These are phyloP conservation scores for Adansonia madagascariensis DNA, from an alignment of 441 rosid species.

Conservation along the genomic window DNA sequence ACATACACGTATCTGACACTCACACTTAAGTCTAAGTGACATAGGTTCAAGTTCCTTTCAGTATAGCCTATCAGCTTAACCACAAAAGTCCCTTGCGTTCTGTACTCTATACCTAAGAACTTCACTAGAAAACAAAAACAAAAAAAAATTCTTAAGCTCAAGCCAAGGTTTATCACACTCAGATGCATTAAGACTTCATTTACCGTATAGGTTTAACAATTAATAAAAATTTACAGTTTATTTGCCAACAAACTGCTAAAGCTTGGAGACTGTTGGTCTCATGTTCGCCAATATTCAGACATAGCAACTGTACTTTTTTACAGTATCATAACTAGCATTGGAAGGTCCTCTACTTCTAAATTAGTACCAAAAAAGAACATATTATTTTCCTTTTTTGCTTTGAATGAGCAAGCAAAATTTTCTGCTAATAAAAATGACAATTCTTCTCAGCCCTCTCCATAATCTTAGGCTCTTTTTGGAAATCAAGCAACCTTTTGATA, in stretches of 20 bases:
- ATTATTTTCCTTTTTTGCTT: background rate
- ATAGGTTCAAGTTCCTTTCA: background rate
- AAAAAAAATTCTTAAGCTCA: background rate
- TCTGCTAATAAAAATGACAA: background rate
- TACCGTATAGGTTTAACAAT: background rate
- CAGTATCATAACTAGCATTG: background rate
- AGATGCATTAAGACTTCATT: background rate
- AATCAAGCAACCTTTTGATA: background rate
- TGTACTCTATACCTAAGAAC: background rate
- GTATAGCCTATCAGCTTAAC: background rate
- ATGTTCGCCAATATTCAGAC: background rate
- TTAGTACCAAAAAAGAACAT: background rate
- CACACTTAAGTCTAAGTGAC: background rate
- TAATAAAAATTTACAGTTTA: background rate
- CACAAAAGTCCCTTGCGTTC: background rate
- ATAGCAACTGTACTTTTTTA: background rate
- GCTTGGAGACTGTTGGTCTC: background rate
- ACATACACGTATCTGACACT: background rate
- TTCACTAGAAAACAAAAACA: background rate
- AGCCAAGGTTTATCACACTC: background rate
- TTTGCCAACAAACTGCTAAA: background rate
- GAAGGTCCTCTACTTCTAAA: background rate
- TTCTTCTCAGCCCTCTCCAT: background rate
- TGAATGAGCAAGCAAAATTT: background rate
- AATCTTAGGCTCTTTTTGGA: background rate